Percentiles rank a stretch among this genome's conserved stretches.
These are phyloP conservation scores for Botrytis byssoidea DNA, from an alignment of 2,329 filamentous ascomycete species.

Conservation along the genomic window DNA sequence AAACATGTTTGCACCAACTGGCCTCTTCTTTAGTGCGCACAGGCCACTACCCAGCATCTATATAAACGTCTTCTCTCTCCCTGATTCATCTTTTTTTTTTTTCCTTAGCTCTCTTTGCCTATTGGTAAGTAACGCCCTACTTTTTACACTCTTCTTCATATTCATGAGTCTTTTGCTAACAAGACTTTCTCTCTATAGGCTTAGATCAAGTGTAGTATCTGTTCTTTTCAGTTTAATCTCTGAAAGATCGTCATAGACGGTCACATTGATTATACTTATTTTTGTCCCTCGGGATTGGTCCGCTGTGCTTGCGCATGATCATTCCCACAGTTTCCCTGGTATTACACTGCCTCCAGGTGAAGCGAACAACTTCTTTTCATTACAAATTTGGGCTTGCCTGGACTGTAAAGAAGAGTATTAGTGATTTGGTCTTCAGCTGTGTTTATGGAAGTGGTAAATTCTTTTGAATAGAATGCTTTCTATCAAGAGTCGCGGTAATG, in stretches of 20 bases:
- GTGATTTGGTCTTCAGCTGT: neutral
- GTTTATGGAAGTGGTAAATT: neutral
- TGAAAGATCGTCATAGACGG: conserved; percentile 73
- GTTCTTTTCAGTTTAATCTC: conserved; percentile 98
- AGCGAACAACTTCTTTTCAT: conserved; percentile 62
- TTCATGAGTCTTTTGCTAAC: conserved; percentile 43
- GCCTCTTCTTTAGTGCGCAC: neutral
- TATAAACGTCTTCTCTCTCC: neutral
- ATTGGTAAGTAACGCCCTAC: conserved; percentile 42
- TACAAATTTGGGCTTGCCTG: conserved; percentile 51
- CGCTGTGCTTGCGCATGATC: conserved; percentile 73
- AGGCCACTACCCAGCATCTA: neutral
- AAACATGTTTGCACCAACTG: conserved; percentile 9
- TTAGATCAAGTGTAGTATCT: conserved; percentile 89
- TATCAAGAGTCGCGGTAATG: too few species aligned
- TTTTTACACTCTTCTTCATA: too few species aligned
- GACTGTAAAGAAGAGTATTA: conserved; percentile 55
- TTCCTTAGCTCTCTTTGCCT: conserved; percentile 51
- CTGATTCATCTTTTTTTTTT: conserved; percentile 38
- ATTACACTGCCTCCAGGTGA: conserved; percentile 73
- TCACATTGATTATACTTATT: conserved; percentile 82
- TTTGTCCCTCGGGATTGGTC: conserved; percentile 55
- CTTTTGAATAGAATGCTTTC: too few species aligned
- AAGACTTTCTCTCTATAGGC: neutral
- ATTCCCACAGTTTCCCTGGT: conserved; percentile 69